A percentile compares a stretch with the other conserved stretches of the same genome.
phyloP scores from a whole-genome alignment of 129 eudicot genomes.

The Saposhnikovia divaricata region DNA sequence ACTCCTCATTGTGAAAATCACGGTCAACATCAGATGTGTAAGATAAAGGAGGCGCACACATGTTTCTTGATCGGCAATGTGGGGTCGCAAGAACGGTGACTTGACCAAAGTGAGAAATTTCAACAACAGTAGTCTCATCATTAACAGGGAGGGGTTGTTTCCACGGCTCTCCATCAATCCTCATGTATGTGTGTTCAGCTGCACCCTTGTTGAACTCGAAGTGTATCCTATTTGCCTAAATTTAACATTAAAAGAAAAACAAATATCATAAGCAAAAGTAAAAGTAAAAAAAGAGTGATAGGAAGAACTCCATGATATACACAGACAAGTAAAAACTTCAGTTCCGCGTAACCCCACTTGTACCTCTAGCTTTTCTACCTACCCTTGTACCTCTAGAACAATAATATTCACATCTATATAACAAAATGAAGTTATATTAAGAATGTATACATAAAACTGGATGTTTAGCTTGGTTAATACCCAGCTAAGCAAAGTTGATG shows the following conservation, averaged over 20 bases:
- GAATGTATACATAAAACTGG: not conserved
- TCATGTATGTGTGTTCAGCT: conserved; percentile 69
- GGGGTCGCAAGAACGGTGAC: conserved; percentile 73
- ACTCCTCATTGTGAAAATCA: conserved; percentile 20
- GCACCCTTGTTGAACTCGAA: conserved; percentile 78
- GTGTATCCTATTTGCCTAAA: conserved; percentile 55
- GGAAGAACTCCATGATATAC: not conserved
- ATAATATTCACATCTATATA: not conserved
- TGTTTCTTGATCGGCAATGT: conserved; percentile 43
- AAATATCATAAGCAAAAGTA: not conserved
- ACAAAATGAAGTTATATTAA: not conserved
- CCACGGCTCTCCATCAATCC: conserved; percentile 98
- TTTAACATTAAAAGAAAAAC: not conserved
- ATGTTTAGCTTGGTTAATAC: not conserved
- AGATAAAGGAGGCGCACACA: conserved; percentile 18
- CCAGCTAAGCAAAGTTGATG: not conserved
- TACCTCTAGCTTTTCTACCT: not conserved
- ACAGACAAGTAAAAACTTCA: not conserved
- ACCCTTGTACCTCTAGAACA: not conserved
- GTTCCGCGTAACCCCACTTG: not conserved
- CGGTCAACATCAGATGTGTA: not conserved
- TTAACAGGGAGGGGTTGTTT: conserved; percentile 81
- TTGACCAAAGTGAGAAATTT: conserved; percentile 61
- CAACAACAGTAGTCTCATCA: conserved; percentile 72
- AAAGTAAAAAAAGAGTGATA: not conserved